Evolutionary conservation across 352 stramenopile genomes (phyloP).

Genomic region (Albugo laibachii): DNA sequence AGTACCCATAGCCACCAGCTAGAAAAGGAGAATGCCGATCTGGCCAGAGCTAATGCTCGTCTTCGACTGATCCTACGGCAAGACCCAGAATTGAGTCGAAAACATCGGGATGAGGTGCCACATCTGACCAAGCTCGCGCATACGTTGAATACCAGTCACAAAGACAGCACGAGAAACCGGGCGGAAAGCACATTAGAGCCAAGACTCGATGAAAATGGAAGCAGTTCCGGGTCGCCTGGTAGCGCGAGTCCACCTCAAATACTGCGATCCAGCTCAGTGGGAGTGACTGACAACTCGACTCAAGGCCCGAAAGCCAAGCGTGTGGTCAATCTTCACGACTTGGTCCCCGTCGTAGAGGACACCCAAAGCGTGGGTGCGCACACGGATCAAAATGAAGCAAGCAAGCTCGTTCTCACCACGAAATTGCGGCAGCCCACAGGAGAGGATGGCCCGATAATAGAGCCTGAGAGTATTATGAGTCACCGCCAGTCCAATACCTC

Average conservation of each 20-base stretch:
- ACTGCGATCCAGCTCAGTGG: no score
- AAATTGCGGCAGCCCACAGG: slow-evolving; percentile 54
- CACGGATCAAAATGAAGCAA: slow-evolving; percentile 5
- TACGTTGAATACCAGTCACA: not conserved
- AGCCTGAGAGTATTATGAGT: slow-evolving; percentile 64
- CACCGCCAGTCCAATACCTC: slow-evolving; percentile 19
- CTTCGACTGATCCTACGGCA: slow-evolving; percentile 67
- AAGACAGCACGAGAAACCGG: no score
- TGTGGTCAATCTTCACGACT: slow-evolving; percentile 63
- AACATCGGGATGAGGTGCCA: slow-evolving; percentile 68
- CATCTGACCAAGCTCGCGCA: slow-evolving; percentile 63
- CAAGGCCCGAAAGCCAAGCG: slow-evolving; percentile 31
- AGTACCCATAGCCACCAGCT: slow-evolving; percentile 38
- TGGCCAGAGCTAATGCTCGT: slow-evolving; percentile 67
- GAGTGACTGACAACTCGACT: no score
- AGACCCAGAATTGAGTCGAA: slow-evolving; percentile 65
- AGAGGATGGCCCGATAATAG: slow-evolving; percentile 42
- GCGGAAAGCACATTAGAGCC: no score
- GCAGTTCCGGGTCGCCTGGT: not conserved
- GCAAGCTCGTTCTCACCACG: slow-evolving; percentile 8
- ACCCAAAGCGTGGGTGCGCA: slow-evolving; percentile 6
- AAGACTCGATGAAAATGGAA: no score
- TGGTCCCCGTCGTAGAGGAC: slow-evolving; percentile 7
- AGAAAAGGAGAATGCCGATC: slow-evolving; percentile 63
- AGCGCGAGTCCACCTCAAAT: no score